These are phyloP conservation scores for Phytophthora podocarpi DNA, from an alignment of 352 stramenopile species.

Conservation along the genomic window DNA sequence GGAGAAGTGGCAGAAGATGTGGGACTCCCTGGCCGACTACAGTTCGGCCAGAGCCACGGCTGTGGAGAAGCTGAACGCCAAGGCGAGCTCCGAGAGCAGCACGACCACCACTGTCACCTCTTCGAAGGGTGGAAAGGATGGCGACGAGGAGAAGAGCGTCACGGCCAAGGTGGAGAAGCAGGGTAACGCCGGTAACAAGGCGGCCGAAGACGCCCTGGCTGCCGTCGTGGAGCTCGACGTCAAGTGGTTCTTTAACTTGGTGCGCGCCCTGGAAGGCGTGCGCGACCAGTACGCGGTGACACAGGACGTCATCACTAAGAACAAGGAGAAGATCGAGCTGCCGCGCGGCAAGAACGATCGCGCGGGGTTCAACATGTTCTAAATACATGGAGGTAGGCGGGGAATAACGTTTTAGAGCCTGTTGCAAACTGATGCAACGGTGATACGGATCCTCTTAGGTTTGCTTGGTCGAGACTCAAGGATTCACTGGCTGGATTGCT, in stretches of 20 bases:
- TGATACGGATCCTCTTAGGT: not conserved
- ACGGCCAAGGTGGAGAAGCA: constrained; percentile 65
- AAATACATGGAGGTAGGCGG: constrained; percentile 21
- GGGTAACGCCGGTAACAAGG: constrained; percentile 34
- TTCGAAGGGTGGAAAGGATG: constrained; percentile 66
- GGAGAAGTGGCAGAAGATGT: constrained; percentile 78
- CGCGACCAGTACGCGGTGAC: constrained; percentile 81
- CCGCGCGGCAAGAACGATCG: constrained; percentile 71
- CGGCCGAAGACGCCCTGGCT: constrained; percentile 61
- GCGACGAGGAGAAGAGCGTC: constrained; percentile 75
- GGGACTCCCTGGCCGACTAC: constrained; percentile 79
- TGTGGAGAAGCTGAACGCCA: constrained; percentile 78
- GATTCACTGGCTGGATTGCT: not conserved
- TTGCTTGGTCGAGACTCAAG: not conserved
- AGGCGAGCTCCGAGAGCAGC: constrained; percentile 61
- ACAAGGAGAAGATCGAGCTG: constrained; percentile 82
- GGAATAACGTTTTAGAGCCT: not conserved
- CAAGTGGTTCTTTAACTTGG: constrained; percentile 87
- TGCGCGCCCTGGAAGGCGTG: constrained; percentile 67
- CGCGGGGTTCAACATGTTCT: constrained; percentile 85
- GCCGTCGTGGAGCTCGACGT: constrained; percentile 78
- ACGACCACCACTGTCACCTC: constrained; percentile 63
- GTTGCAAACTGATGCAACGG: constrained; percentile 5
- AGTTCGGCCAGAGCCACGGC: constrained; percentile 59
- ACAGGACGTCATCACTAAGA: constrained; percentile 75